phyloP scores from a whole-genome alignment of 2,329 filamentous ascomycete genomes.

The Phyllachora maydis region DNA sequence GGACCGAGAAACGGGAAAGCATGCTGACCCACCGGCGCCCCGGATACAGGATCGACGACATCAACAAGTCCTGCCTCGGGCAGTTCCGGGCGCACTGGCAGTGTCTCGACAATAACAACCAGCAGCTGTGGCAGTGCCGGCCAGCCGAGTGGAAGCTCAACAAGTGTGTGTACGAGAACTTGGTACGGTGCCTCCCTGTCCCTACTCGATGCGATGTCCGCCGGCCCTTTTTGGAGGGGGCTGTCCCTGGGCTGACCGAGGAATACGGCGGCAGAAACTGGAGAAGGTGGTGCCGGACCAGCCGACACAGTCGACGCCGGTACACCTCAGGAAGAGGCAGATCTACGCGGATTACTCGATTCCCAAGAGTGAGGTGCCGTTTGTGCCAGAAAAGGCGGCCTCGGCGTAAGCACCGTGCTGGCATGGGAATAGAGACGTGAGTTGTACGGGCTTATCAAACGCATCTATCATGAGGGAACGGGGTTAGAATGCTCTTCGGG shows the following conservation, averaged over 20 bases:
- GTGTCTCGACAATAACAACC: constrained; percentile 93
- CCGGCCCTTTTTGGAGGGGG: no score
- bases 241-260: no score
- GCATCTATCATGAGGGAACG: no score
- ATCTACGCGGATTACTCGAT: constrained; percentile 30
- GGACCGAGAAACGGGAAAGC: no score
- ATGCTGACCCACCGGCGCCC: neutral
- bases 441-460: no score
- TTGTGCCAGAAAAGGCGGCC: constrained; percentile 9
- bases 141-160: constrained; percentile 76
- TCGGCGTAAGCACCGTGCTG: constrained; percentile 6
- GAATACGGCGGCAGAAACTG: constrained; percentile 59
- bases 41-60: constrained; percentile 56
- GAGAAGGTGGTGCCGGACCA: constrained; percentile 64
- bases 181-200: constrained; percentile 43
- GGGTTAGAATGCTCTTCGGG: no score
- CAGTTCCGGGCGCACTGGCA: constrained; percentile 90
- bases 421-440: no score
- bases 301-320: constrained; percentile 46
- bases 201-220: no score
- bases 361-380: constrained; percentile 8
- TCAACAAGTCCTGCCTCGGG: constrained; percentile 84
- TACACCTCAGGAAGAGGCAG: constrained; percentile 49
- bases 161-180: constrained; percentile 85
- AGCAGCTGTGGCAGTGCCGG: constrained; percentile 91